Base-by-base conservation (phyloP, 1,139 yeast genomes). In the Yamadazyma blattariae region DNA sequence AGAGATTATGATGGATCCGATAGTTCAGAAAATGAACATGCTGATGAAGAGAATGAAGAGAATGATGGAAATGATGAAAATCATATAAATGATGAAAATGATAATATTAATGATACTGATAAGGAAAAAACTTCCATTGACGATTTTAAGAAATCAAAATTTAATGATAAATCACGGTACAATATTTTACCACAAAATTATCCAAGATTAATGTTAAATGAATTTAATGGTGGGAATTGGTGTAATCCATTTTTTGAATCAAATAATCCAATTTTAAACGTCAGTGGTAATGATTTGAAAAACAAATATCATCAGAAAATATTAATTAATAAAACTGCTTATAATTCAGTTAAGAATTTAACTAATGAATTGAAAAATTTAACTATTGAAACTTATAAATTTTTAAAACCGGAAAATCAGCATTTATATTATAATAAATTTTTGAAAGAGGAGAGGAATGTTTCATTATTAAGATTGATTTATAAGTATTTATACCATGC, bases 181-280 rank as follows among this genome's bases (percentile, higher is more conserved):
- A 61, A 71, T 30, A 39, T 62, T 11, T 50, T 82, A 19, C 90
- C 90, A 0, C 82, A 81, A 51, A 61, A 78, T 2, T 75, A 79
- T 45, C 86, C 90, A n/a, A 62, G 92, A 39, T 79, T 82, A 48
- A 56, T 82, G 7, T 64, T 70, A 24, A 77, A 78, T 31, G 80
- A 75, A 38, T 82, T 79, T 52, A 79, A 79, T 47, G 90, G 88
- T 8, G 89, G 88, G 7, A 79, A 80, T 46, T 82, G 87, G 82
- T 72, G 78, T 34, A 82, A 81, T 47, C 85, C 85, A 21, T 79
- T 81, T 46, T 77, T 77, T 44, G 60, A 68, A 6, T 62, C 71
- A 9, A 52, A 47, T 16, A 68, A 67, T 34, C 52, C 64, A 1
- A 59, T 63, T 16, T 56, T 71, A 32, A 70, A 69, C 45, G 65